phyloP scores from a whole-genome alignment of 345 rosid genomes.

The Iberis pinnata region DNA sequence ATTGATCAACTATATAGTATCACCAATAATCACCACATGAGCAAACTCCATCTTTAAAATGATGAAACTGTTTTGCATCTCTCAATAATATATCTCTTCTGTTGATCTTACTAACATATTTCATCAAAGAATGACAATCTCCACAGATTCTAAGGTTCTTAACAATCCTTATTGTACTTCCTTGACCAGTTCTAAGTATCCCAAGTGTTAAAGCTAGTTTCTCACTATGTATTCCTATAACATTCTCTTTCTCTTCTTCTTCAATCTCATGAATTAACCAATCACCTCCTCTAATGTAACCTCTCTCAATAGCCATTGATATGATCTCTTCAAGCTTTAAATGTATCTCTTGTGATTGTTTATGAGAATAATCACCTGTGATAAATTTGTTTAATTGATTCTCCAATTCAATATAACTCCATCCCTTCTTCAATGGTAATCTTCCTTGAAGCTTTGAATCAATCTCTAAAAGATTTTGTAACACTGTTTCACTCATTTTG shows the following conservation, averaged over 20 bases:
- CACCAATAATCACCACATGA: slow-evolving; percentile 65
- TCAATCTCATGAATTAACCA: slow-evolving; percentile 59
- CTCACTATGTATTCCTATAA: slow-evolving; percentile 53
- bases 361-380: slow-evolving; percentile 42
- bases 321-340: slow-evolving; percentile 43
- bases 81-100: slow-evolving; percentile 47
- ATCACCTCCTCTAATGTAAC: slow-evolving; percentile 52
- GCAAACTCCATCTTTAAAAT: slow-evolving; percentile 56
- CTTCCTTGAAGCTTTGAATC: slow-evolving; percentile 48
- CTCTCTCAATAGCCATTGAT: slow-evolving; percentile 34
- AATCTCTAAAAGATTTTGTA: slow-evolving; percentile 40
- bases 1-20: too few relatives aligned
- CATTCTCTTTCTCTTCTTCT: slow-evolving; percentile 59
- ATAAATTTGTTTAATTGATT: slow-evolving; percentile 44
- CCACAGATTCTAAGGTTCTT: slow-evolving; percentile 57
- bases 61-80: slow-evolving; percentile 59
- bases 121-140: slow-evolving; percentile 64
- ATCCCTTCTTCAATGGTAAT: slow-evolving; percentile 32
- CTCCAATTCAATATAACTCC: slow-evolving; percentile 50
- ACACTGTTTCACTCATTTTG: slow-evolving; percentile 37
- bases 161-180: slow-evolving; percentile 43
- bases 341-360: slow-evolving; percentile 33
- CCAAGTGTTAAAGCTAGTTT: slow-evolving; percentile 62
- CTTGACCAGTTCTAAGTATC: slow-evolving; percentile 36
- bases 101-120: slow-evolving; percentile 39